These are phyloP conservation scores for Fusarium temperatum DNA, from an alignment of 2,329 filamentous ascomycete genomes.

Conservation along the genomic window DNA sequence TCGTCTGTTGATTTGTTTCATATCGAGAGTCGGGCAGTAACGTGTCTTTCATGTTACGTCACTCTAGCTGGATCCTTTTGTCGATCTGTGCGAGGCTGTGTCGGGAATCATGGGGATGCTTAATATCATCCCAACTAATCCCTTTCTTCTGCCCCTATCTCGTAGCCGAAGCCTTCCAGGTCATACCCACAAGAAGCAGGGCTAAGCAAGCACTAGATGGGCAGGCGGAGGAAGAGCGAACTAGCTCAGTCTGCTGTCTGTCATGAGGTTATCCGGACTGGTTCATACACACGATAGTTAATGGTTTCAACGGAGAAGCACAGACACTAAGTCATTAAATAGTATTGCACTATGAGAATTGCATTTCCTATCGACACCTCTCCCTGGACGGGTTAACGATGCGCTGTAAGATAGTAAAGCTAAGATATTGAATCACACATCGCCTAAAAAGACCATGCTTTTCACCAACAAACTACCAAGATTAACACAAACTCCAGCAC, in stretches of 20 bases:
- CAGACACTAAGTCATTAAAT: not conserved
- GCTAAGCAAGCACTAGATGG: not conserved
- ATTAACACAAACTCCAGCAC: slow-evolving; percentile 3
- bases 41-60: slow-evolving; percentile 27
- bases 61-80: slow-evolving; percentile 20
- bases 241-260: not conserved
- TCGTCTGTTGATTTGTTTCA: not conserved
- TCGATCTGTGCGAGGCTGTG: slow-evolving; percentile 32
- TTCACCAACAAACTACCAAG: slow-evolving; percentile 6
- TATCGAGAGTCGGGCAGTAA: not conserved
- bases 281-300: not conserved
- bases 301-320: not conserved
- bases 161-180: not conserved
- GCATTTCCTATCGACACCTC: not conserved
- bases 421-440: not conserved
- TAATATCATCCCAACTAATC: not conserved
- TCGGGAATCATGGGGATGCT: slow-evolving; percentile 11
- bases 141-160: not conserved
- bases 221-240: not conserved
- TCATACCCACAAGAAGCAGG: not conserved
- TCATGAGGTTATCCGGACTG: not conserved
- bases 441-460: slow-evolving; percentile 3
- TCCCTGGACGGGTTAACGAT: not conserved
- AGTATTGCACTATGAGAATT: slow-evolving; percentile 3
- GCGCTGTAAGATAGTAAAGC: not conserved